Evolutionary conservation across 805 yeast species (phyloP).

Genomic region (Candida sphagnicola): DNA sequence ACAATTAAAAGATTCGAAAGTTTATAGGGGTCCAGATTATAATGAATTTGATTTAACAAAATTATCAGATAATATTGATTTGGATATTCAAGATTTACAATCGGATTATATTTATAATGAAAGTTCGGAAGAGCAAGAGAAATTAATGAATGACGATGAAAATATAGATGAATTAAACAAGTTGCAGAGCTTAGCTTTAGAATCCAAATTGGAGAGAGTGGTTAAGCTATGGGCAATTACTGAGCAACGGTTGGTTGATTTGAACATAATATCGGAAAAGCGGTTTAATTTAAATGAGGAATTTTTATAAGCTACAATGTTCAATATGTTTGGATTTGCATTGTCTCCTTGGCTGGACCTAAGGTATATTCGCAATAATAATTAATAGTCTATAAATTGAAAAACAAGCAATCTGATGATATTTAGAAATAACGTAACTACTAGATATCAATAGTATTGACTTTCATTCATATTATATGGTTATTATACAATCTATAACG

Average conservation of each 20-base stretch:
- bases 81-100: slow-evolving; percentile 2
- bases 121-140: slow-evolving; percentile 4
- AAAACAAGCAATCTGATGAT: too few species aligned
- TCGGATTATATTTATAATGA: slow-evolving; percentile 1
- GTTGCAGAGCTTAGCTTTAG: slow-evolving; percentile 20
- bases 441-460: too few species aligned
- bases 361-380: not conserved
- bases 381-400: not conserved
- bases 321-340: too few species aligned
- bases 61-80: slow-evolving; percentile 6
- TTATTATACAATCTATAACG: slow-evolving; percentile 28
- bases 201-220: slow-evolving; percentile 48
- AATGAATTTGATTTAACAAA: slow-evolving; percentile 16
- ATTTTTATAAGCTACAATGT: slow-evolving; percentile 7
- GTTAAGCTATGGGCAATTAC: slow-evolving; percentile 64
- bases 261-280: slow-evolving; percentile 24
- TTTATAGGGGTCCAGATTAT: slow-evolving; percentile 18
- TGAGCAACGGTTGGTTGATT: slow-evolving; percentile 47
- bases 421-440: too few species aligned
- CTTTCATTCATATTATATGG: slow-evolving; percentile 7
- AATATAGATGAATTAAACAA: slow-evolving; percentile 14
- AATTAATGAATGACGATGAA: slow-evolving; percentile 5
- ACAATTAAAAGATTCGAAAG: slow-evolving; percentile 6
- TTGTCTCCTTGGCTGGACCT: not conserved
- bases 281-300: slow-evolving; percentile 17